phyloP scores from a whole-genome alignment of 2,329 filamentous ascomycete species.

The Monilinia fructigena region DNA sequence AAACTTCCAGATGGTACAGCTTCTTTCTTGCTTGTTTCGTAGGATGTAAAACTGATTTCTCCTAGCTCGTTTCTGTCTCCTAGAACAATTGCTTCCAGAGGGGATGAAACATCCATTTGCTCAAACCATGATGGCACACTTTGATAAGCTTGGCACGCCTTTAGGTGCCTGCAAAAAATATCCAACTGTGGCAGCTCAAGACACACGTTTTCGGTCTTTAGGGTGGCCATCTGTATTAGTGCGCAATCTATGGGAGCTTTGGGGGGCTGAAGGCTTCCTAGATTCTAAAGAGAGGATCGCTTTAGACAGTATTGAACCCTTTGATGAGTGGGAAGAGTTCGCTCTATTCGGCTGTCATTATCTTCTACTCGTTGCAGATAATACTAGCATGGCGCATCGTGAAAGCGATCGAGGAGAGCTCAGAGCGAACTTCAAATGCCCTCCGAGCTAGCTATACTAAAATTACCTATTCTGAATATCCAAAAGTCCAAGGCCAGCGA shows the following conservation, averaged over 20 bases:
- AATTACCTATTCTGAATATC: constrained; percentile 42
- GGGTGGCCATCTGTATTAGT: constrained; percentile 66
- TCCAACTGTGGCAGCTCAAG: constrained; percentile 64
- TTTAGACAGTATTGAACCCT: constrained; percentile 73
- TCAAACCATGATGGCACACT: constrained; percentile 79
- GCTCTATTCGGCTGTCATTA: constrained; percentile 83
- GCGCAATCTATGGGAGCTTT: constrained; percentile 77
- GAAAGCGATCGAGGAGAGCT: not conserved
- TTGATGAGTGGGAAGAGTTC: constrained; percentile 97
- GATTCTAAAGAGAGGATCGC: constrained; percentile 55
- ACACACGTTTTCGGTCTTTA: constrained; percentile 62
- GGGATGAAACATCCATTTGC: constrained; percentile 80
- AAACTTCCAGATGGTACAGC: constrained; percentile 62
- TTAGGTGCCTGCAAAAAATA: constrained; percentile 73
- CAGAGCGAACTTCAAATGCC: not conserved
- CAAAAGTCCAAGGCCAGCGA: constrained; percentile 48
- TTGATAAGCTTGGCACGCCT: constrained; percentile 75
- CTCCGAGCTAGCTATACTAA: not conserved
- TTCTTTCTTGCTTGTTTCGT: not conserved
- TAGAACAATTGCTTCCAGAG: constrained; percentile 83
- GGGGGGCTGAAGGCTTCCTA: constrained; percentile 69
- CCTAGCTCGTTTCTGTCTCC: constrained; percentile 74
- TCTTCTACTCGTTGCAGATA: constrained; percentile 66
- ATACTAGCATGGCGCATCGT: not conserved
- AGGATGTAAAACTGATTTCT: constrained; percentile 26